Conservation (phyloP, 2,329 filamentous ascomycete species). For the Diplodia intermedia region DNA sequence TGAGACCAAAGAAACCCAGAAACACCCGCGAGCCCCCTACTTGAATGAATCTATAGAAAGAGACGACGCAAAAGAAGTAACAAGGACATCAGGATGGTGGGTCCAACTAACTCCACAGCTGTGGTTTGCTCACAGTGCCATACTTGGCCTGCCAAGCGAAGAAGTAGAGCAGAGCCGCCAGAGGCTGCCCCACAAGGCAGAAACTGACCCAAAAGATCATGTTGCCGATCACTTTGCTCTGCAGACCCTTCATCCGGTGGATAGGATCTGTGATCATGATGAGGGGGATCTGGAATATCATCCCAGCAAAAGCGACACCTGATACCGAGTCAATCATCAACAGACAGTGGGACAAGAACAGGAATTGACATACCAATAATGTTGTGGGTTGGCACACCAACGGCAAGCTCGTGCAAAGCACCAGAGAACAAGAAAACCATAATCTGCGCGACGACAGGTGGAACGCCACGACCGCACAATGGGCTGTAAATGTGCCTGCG, state of each 20-base stretch:
- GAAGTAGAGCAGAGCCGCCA: constrained; percentile 92
- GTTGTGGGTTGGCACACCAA: constrained; percentile 94
- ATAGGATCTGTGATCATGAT: constrained; percentile 81
- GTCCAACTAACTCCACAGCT: constrained; percentile 6
- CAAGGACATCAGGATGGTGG: not conserved
- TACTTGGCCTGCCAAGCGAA: constrained; percentile 99
- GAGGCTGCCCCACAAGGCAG: constrained; percentile 91
- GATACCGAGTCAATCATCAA: constrained; percentile 36
- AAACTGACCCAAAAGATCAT: constrained; percentile 97
- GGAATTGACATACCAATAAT: constrained; percentile 69
- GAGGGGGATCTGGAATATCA: constrained; percentile 90
- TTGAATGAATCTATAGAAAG: not conserved
- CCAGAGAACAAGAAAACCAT: constrained; percentile 89
- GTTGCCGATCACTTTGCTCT: constrained; percentile 84
- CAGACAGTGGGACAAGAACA: not conserved
- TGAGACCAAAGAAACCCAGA: not conserved
- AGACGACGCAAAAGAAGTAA: not conserved
- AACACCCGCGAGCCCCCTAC: not conserved
- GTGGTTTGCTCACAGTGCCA: constrained; percentile 69
- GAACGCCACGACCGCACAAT: constrained; percentile 83
- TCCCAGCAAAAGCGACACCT: constrained; percentile 92
- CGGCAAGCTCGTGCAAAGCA: constrained; percentile 87
- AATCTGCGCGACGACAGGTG: constrained; percentile 71
- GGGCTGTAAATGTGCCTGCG: constrained; percentile 91
- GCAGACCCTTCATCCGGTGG: constrained; percentile 76